Evolutionary conservation across 306 rosid species (phyloP).

Genomic region (Prosopis cineraria): DNA sequence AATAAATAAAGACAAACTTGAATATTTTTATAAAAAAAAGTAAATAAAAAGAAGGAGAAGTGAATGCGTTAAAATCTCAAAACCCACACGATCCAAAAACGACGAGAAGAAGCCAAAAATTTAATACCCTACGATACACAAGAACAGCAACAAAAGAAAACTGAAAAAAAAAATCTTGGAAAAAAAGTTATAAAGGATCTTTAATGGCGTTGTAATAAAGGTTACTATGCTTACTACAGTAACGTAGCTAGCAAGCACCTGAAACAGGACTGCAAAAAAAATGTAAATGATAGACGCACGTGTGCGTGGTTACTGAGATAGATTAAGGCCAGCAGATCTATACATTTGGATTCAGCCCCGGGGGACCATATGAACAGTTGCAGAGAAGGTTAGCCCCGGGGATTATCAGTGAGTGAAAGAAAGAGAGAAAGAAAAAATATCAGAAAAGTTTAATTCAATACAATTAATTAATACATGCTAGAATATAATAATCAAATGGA

Average conservation of each 20-base stretch:
- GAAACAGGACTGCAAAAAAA: constrained; percentile 45
- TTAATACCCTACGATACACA: not conserved
- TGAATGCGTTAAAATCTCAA: constrained; percentile 30
- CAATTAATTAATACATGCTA: not conserved
- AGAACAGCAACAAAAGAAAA: constrained; percentile 9
- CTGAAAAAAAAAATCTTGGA: not conserved
- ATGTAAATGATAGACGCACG: constrained; percentile 55
- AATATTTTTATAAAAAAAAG: no score
- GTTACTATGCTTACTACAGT: not conserved
- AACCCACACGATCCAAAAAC: constrained; percentile 19
- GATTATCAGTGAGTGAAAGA: no score
- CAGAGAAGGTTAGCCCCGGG: not conserved
- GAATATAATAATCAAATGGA: constrained; percentile 17
- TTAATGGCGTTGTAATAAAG: constrained; percentile 8
- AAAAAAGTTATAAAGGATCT: not conserved
- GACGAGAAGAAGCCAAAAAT: constrained; percentile 11
- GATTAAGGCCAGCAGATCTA: constrained; percentile 40
- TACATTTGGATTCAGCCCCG: not conserved
- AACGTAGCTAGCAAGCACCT: constrained; percentile 28
- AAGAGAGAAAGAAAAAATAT: not conserved
- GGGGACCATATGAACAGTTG: constrained; percentile 52
- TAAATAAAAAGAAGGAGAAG: no score
- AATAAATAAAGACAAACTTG: no score
- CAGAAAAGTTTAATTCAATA: not conserved
- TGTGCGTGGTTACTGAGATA: constrained; percentile 36